phyloP scores from a whole-genome alignment of 495 filamentous ascomycete genomes.

The Xylaria scruposa region DNA sequence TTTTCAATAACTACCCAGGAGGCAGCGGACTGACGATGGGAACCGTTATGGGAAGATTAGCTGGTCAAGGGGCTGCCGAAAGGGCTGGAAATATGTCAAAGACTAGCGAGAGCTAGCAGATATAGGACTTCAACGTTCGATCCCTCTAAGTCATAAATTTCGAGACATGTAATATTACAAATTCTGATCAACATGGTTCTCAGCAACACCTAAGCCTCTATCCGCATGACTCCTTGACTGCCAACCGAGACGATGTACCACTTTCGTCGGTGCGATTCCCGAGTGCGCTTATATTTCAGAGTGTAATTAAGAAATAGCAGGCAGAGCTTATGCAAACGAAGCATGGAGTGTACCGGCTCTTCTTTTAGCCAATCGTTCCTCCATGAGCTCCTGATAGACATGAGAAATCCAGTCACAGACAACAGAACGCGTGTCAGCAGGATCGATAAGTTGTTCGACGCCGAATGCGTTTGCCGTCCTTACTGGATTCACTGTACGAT shows the following conservation, averaged over 20 bases:
- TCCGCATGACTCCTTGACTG: neutral
- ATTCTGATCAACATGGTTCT: neutral
- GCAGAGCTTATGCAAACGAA: constrained; percentile 10
- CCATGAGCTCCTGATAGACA: constrained; percentile 45
- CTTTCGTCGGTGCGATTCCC: neutral
- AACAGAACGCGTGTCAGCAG: constrained; percentile 60
- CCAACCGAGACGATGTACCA: neutral
- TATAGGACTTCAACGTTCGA: neutral
- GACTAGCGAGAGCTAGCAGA: neutral
- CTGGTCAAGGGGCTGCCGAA: constrained; percentile 31
- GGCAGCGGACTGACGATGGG: constrained; percentile 64
- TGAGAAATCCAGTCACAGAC: constrained; percentile 61
- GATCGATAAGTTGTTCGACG: constrained; percentile 69
- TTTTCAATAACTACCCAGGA: constrained; percentile 69
- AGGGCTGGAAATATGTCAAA: constrained; percentile 20
- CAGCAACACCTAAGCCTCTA: neutral
- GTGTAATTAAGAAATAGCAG: neutral
- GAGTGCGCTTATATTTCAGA: neutral
- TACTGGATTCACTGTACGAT: constrained; percentile 59
- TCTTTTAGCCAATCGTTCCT: constrained; percentile 20
- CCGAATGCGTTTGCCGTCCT: constrained; percentile 69
- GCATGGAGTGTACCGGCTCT: constrained; percentile 23
- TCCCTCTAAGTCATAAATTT: neutral
- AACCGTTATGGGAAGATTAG: constrained; percentile 34
- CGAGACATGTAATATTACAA: neutral